phyloP scores from a whole-genome alignment of 257 asterid species.

The Rubia yunnanensis region DNA sequence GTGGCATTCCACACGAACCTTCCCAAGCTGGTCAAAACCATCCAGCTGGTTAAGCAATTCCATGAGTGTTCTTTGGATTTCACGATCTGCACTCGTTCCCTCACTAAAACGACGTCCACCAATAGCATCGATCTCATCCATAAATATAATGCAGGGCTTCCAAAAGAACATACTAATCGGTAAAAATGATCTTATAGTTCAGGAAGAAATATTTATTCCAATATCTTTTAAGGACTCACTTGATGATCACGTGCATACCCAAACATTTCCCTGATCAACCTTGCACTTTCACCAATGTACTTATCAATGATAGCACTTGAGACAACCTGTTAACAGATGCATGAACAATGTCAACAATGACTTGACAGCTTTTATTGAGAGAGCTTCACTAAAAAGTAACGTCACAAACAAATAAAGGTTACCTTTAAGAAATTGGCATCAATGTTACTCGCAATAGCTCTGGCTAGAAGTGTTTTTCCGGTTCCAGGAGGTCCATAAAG shows the following conservation, averaged over 20 bases:
- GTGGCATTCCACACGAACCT: constrained; percentile 36
- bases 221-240: constrained; percentile 29
- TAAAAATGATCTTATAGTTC: background rate
- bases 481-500: constrained; percentile 99
- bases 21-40: constrained; percentile 95
- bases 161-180: background rate
- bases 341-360: background rate
- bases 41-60: constrained; percentile 92
- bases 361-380: background rate
- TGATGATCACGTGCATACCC: constrained; percentile 97
- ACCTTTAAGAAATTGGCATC: constrained; percentile 98
- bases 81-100: constrained; percentile 99
- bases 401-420: background rate
- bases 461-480: constrained; percentile 92
- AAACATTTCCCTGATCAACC: constrained; percentile 86
- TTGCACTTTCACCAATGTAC: constrained; percentile 93
- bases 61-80: constrained; percentile 94
- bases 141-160: constrained; percentile 94
- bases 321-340: constrained; percentile 51
- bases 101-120: constrained; percentile 97
- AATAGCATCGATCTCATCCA: constrained; percentile 98
- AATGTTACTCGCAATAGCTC: constrained; percentile 96
- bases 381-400: background rate
- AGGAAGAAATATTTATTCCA: background rate
- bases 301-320: constrained; percentile 94